phyloP scores from a whole-genome alignment of 202 grass and related monocot species.

The Carex arenaria region DNA sequence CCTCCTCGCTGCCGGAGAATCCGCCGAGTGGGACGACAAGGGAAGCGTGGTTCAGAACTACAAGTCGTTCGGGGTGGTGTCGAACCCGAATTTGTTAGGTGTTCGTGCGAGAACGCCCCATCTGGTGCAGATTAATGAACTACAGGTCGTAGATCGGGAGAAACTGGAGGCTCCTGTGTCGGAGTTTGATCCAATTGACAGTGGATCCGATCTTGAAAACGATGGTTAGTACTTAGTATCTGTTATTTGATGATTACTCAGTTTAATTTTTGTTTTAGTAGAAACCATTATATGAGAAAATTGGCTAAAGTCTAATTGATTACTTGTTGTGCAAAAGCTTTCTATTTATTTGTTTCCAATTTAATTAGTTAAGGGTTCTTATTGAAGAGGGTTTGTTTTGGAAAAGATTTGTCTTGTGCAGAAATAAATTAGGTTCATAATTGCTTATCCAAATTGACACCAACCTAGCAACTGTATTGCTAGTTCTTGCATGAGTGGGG shows the following conservation, averaged over 20 bases:
- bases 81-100: constrained; percentile 78
- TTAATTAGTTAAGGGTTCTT: too few relatives aligned
- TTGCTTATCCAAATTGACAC: too few relatives aligned
- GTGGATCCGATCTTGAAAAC: constrained; percentile 61
- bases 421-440: background rate
- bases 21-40: constrained; percentile 50
- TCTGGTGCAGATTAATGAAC: constrained; percentile 43
- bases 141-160: constrained; percentile 52
- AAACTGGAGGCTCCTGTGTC: constrained; percentile 15
- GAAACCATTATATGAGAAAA: too few relatives aligned
- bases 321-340: too few relatives aligned
- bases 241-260: background rate
- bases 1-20: background rate
- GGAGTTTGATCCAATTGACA: constrained; percentile 52
- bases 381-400: background rate
- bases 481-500: background rate
- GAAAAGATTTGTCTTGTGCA: background rate
- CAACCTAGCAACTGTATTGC: too few relatives aligned
- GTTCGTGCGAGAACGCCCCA: constrained; percentile 51
- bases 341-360: background rate
- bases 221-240: constrained; percentile 46
- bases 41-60: constrained; percentile 91
- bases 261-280: background rate
- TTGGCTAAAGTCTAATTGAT: too few relatives aligned
- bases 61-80: constrained; percentile 65